Evolutionary conservation across 2,329 filamentous ascomycete species (phyloP), one percentile per base, ranked within the genome.

Genomic region (Alternaria brassicae): DNA sequence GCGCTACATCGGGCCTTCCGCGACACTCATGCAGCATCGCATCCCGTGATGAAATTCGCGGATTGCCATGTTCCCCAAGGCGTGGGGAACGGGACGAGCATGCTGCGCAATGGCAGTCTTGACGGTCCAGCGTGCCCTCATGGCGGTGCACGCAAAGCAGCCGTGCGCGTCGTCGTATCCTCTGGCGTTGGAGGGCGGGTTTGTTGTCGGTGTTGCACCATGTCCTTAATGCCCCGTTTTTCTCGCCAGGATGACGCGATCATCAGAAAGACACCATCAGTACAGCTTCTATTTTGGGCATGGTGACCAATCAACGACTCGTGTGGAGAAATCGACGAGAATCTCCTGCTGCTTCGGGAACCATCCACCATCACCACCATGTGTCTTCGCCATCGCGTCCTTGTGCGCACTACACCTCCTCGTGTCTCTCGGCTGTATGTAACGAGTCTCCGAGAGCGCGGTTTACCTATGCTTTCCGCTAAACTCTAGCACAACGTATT

Each of bases 71-170:
- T 21, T 50, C 53, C 62, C 64, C 65, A 70, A 69, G 56, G 44
- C 66, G 62, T 70, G 69, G 69, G 67, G 69, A 67, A 68, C 56
- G 41, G 55, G 48, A 50, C 45, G 49, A 54, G 56, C 50, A 44
- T 58, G 47, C 17, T 45, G 39, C 36, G 45, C 50, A 39, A 39
- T 49, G 7, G 9, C 32, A 30, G 19, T 52, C 28, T 17, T 15
- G 37, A 12, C 25, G 12, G 7, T 15, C 34, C 39, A 34, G n/a
- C 6, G 34, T 53, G 28, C 63, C 25, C 25, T 53, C 42, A 47
- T 59, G 32, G 10, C 15, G 39, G 48, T 50, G 30, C 34, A 36
- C 21, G 19, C 32, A 19, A 17, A 23, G 32, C 48, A 50, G 30
- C 28, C 21, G 48, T 36, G 28, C 25, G 39, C 40, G 48, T 47